Conservation (phyloP, 1,284 basidiomycete genomes). For the Tylopilus orsonianus region DNA sequence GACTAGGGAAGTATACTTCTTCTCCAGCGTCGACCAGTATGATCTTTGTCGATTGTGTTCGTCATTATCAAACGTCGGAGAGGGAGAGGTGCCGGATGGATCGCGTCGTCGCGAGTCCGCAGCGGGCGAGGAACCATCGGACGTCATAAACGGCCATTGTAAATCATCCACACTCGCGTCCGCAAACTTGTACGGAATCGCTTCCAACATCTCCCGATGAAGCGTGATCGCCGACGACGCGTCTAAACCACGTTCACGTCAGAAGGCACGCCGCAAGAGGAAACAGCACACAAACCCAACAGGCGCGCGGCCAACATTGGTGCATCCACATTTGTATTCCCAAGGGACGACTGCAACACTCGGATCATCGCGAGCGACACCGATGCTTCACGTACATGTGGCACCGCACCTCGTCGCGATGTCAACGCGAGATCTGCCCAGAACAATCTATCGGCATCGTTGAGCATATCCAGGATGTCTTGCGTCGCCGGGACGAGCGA, state of each 20-base stretch:
- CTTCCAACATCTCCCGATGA: conserved; percentile 76
- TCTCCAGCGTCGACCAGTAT: conserved; percentile 39
- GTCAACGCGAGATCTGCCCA: conserved; percentile 64
- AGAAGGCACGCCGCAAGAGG: not conserved
- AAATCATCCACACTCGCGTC: conserved; percentile 53
- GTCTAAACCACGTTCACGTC: conserved; percentile 41
- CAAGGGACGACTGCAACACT: conserved; percentile 78
- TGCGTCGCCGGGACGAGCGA: conserved; percentile 47
- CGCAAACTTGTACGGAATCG: conserved; percentile 64
- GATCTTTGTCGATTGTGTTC: conserved; percentile 39
- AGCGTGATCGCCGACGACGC: conserved; percentile 73
- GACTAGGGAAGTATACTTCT: conserved; percentile 27
- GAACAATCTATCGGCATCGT: conserved; percentile 69
- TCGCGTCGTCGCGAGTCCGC: conserved; percentile 3
- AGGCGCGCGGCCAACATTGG: conserved; percentile 60
- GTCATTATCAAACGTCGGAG: conserved; percentile 30
- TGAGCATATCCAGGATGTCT: conserved; percentile 62
- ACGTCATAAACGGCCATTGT: conserved; percentile 61
- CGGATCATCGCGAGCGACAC: conserved; percentile 70
- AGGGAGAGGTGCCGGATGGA: conserved; percentile 3
- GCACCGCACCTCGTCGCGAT: conserved; percentile 58
- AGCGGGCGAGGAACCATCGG: conserved; percentile 42
- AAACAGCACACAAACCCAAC: conserved; percentile 52
- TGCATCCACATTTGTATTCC: conserved; percentile 49
- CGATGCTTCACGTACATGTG: conserved; percentile 71